Conservation (phyloP, 305 asterid species). For the Lippia alba region DNA sequence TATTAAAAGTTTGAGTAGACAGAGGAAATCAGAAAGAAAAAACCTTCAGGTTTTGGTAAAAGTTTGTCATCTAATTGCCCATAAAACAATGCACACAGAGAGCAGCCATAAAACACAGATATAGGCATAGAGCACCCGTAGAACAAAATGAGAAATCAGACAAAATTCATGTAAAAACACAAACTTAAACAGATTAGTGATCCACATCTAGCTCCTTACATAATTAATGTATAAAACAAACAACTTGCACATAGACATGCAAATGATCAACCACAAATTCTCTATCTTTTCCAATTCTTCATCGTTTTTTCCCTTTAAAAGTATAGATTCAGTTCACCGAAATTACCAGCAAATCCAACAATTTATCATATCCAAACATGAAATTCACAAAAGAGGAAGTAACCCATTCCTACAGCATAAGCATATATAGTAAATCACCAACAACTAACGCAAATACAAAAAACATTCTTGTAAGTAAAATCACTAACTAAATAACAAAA, state of each 20-base stretch:
- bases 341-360: conserved; percentile 1
- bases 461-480: not conserved
- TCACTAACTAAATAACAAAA: not conserved
- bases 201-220: not conserved
- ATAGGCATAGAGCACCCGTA: too few relatives aligned
- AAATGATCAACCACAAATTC: conserved; percentile 17
- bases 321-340: conserved; percentile 1
- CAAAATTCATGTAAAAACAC: conserved; percentile 5
- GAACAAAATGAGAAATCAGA: too few relatives aligned
- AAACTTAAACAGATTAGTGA: conserved; percentile 14
- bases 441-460: not conserved
- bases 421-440: not conserved
- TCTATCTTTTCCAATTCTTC: not conserved
- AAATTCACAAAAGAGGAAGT: not conserved
- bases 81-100: too few relatives aligned
- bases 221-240: not conserved
- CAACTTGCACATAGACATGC: conserved; percentile 2
- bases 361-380: conserved; percentile 36
- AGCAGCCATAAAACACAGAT: too few relatives aligned
- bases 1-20: not conserved
- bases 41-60: too few relatives aligned
- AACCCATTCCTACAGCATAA: not conserved
- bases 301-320: not conserved
- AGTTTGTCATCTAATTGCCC: too few relatives aligned
- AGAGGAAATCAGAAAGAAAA: conserved; percentile 2